Evolutionary conservation across 176 grass and related monocot species (phyloP).

Genomic region (Puya raimondii): DNA sequence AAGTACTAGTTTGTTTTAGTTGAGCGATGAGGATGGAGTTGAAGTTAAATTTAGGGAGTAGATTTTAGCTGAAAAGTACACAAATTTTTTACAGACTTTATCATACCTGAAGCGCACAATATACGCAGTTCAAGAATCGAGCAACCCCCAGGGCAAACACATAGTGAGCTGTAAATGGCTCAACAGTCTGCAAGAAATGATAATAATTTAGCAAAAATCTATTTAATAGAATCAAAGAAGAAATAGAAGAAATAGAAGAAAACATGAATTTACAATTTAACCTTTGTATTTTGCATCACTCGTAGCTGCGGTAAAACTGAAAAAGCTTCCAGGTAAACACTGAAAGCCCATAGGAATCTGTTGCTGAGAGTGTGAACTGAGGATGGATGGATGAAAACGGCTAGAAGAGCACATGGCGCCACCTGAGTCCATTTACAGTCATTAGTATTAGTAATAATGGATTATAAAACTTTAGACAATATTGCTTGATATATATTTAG

Average conservation of each 20-base stretch:
- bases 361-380: constrained; percentile 11
- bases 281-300: constrained; percentile 26
- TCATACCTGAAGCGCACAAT: constrained; percentile 17
- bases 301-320: constrained; percentile 21
- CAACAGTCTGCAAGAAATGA: constrained; percentile 15
- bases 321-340: constrained; percentile 25
- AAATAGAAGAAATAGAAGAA: not conserved
- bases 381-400: constrained; percentile 17
- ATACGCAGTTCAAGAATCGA: constrained; percentile 21
- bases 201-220: not conserved
- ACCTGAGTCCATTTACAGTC: not conserved
- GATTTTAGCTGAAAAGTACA: too few relatives aligned
- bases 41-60: too few relatives aligned
- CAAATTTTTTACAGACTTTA: too few relatives aligned
- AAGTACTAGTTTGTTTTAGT: too few relatives aligned
- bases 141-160: constrained; percentile 23
- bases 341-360: constrained; percentile 20
- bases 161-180: constrained; percentile 24
- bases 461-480: too few relatives aligned
- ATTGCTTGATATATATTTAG: too few relatives aligned
- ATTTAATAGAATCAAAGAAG: not conserved
- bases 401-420: constrained; percentile 10
- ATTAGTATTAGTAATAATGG: not conserved
- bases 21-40: too few relatives aligned
- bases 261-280: not conserved